Conservation (phyloP, 208 protist species). For the Leishmania braziliensis region DNA sequence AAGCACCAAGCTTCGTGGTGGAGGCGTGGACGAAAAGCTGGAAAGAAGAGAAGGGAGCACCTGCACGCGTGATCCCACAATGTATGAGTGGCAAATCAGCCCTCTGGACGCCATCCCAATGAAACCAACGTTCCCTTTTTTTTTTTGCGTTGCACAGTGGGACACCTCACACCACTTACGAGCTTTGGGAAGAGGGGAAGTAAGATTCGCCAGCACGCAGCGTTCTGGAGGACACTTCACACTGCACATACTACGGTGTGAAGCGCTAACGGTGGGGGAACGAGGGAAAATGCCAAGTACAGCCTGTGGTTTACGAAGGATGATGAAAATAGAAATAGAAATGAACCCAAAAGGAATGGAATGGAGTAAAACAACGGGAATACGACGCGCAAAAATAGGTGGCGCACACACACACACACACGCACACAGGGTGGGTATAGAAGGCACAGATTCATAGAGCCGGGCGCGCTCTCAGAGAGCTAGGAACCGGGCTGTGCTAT, state of each 20-base stretch:
- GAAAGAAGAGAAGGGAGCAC: background rate
- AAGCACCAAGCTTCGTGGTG: background rate
- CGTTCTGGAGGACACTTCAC: background rate
- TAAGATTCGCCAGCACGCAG: background rate
- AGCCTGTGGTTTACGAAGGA: background rate
- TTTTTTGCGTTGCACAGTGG: background rate
- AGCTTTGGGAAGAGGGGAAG: background rate
- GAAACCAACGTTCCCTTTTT: background rate
- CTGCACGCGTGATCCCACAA: background rate
- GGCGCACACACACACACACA: background rate
- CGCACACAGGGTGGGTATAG: background rate
- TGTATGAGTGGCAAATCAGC: background rate
- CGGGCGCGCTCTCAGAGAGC: background rate
- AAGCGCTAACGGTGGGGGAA: background rate
- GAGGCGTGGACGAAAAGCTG: background rate
- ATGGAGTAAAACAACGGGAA: background rate
- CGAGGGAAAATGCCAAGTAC: background rate
- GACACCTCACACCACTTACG: background rate
- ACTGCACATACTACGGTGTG: background rate
- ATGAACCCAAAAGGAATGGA: background rate
- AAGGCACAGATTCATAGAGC: background rate
- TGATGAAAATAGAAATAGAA: background rate
- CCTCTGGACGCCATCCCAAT: background rate
- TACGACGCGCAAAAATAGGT: background rate
- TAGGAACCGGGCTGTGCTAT: background rate